Conservation (phyloP, 768 basidiomycete species). For the Xanthoconium stramineum region DNA sequence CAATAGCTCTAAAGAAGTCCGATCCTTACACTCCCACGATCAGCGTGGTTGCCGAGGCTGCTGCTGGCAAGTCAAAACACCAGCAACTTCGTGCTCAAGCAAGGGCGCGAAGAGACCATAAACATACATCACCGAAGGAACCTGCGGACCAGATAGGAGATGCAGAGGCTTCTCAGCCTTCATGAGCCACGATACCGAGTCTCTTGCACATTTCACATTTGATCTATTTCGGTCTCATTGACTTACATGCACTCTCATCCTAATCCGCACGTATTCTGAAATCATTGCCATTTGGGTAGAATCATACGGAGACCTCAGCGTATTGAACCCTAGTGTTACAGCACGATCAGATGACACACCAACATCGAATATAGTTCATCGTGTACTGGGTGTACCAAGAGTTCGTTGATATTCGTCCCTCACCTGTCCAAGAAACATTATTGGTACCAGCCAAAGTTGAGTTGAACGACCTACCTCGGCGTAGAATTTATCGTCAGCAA, state of each 20-base stretch:
- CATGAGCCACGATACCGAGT: conserved; percentile 12
- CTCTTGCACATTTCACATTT: conserved; percentile 12
- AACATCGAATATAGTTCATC: not conserved
- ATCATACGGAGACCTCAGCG: conserved; percentile 9
- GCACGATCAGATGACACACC: not conserved
- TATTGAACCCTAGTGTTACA: conserved; percentile 19
- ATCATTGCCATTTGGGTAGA: conserved; percentile 15
- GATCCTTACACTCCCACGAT: not conserved
- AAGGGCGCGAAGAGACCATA: conserved; percentile 34
- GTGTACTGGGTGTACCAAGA: not conserved
- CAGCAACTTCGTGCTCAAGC: conserved; percentile 31
- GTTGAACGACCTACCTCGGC: conserved; percentile 38
- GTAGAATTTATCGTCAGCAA: conserved; percentile 58
- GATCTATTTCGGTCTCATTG: conserved; percentile 19
- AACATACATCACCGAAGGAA: conserved; percentile 36
- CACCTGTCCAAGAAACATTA: conserved; percentile 16
- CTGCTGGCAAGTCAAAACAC: conserved; percentile 66
- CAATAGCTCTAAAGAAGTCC: not conserved
- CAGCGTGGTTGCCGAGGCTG: conserved; percentile 87
- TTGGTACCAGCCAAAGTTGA: not conserved
- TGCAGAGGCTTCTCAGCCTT: conserved; percentile 9
- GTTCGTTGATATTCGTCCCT: conserved; percentile 23
- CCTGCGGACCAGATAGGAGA: conserved; percentile 26
- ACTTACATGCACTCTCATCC: conserved; percentile 9
- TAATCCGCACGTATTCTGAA: conserved; percentile 21